Evolutionary conservation across 176 grass and related monocot species (phyloP).

Genomic region (Ampelocalamus luodianensis): DNA sequence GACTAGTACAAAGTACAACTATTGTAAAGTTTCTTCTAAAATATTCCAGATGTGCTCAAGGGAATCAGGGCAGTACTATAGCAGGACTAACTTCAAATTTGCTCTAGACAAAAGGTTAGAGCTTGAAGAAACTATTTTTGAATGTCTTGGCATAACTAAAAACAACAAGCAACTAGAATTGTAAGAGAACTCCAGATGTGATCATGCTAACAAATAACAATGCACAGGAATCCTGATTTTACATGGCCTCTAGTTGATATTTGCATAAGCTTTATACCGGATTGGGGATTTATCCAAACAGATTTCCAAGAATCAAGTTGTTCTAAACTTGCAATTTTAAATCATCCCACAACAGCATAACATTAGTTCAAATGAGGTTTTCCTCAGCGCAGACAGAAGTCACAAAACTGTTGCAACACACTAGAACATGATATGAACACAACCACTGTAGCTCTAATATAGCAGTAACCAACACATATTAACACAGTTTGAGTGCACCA

Average conservation of each 20-base stretch:
- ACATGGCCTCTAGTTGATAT: neutral
- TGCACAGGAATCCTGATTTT: neutral
- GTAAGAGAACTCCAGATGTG: neutral
- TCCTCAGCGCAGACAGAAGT: neutral
- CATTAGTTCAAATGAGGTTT: neutral
- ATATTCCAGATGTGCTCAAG: neutral
- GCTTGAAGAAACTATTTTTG: neutral
- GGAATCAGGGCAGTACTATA: neutral
- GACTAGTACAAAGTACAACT: neutral
- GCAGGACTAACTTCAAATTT: neutral
- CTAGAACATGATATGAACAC: neutral
- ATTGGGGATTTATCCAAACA: neutral
- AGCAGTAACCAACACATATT: slow-evolving; percentile 7
- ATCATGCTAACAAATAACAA: neutral
- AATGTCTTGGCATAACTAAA: neutral
- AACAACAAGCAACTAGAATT: neutral
- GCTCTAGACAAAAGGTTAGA: neutral
- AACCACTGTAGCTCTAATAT: neutral
- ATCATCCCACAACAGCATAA: neutral
- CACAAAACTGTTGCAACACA: neutral
- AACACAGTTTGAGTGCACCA: neutral
- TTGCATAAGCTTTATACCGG: neutral
- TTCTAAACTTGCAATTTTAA: neutral
- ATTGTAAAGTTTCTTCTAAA: neutral
- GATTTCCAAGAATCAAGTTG: neutral